Percentiles rank a stretch among this genome's conserved stretches.
These are phyloP conservation scores for Cephalotrichum gorgonifer DNA, from an alignment of 2,329 filamentous ascomycete genomes.

Conservation along the genomic window DNA sequence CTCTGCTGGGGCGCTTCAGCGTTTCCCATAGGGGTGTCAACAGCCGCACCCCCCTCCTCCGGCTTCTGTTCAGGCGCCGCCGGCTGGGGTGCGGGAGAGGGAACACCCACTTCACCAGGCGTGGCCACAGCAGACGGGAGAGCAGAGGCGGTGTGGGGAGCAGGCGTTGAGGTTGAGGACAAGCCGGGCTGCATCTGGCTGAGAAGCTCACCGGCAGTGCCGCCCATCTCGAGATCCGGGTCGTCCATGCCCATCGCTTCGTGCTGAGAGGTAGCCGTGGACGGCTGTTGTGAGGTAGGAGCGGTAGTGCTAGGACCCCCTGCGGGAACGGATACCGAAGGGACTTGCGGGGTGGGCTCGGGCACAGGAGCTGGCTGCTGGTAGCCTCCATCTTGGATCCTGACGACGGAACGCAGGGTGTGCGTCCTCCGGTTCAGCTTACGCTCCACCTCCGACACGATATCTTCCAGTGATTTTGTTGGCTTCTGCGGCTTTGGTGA, in stretches of 20 bases:
- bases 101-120: conserved; percentile 35
- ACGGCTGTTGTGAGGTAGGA: conserved; percentile 36
- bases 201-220: conserved; percentile 52
- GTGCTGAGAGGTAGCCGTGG: conserved; percentile 43
- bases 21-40: conserved; percentile 42
- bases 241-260: conserved; percentile 48
- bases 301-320: conserved; percentile 9
- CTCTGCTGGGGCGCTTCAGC: conserved; percentile 26
- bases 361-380: conserved; percentile 49
- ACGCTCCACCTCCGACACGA: conserved; percentile 65
- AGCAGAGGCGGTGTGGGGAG: conserved; percentile 34
- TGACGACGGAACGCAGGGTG: conserved; percentile 52
- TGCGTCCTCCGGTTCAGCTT: conserved; percentile 57
- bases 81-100: conserved; percentile 30
- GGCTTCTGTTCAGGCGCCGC: conserved; percentile 13
- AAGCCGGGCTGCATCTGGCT: conserved; percentile 58
- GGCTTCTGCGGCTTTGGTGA: conserved; percentile 26
- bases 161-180: conserved; percentile 49
- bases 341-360: conserved; percentile 15
- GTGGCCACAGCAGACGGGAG: conserved; percentile 47
- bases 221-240: conserved; percentile 54
- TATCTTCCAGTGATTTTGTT: conserved; percentile 55
- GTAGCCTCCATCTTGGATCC: conserved; percentile 69
- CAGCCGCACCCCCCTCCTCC: conserved; percentile 8
- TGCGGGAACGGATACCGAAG: conserved; percentile 10